Evolutionary conservation across 2,329 filamentous ascomycete genomes (phyloP), one percentile per base, ranked within the genome.

Genomic region (Pseudofabraea citricarpa): DNA sequence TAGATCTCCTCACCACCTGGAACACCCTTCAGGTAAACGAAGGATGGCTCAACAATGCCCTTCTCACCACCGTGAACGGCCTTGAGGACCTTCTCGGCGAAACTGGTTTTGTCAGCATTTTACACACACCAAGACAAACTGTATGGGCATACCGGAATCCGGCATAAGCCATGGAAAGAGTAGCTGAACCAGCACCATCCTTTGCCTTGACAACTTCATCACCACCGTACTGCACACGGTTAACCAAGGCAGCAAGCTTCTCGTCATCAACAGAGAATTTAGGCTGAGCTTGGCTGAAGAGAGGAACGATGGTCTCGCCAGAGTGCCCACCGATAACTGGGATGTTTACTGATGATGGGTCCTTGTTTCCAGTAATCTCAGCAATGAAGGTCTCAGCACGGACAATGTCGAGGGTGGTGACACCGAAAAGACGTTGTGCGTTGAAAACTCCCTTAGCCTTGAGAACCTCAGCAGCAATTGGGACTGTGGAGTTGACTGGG

Each of bases 401-500:
- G 64, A 98, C 93, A 60, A 98, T 90, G 69, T 98, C 93, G 58
- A 98, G 85, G 39, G 93, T 97, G 64, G 93, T 98, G 65, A 98
- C 93, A 78, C 93, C 93, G 64, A 98, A 98, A 52, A 98, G 85
- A 67, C 86, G 90, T 79, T 93, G 86, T 56, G 93, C 76, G 76
- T 98, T 86, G 73, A 97, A 98, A 63, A 95, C 89, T 58, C 83
- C 83, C 67, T 90, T 90, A 58, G 79, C 76, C 82, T 96, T 97
- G 67, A 98, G 84, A 49, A 96, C 87, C 77, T 98, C 93, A 57
- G 90, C 93, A 53, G 93, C 87, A 63, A 98, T 96, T 52, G 93
- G 93, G 46, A 98, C 93, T 45, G 93, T 98, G 41, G 90, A 95
- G 84, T 98, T 98, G 71, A 98, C 93, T 47, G 93, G 93, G 81